Evolutionary conservation across 129 eudicot genomes (phyloP).

Genomic region (Erigeron canadensis): DNA sequence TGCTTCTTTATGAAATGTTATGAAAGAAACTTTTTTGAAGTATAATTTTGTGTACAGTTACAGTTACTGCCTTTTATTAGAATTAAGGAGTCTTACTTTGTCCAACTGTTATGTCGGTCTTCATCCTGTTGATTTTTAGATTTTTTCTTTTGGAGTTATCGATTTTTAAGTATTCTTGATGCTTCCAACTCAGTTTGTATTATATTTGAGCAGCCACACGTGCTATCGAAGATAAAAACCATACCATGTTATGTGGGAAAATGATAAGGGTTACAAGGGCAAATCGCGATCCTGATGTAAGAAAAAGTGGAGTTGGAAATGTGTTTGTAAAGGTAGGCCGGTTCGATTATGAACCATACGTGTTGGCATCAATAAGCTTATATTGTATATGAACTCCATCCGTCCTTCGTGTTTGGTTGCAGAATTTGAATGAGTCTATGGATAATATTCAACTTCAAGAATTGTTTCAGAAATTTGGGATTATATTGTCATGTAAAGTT

Average conservation of each 20-base stretch:
- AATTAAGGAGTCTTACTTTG: no score
- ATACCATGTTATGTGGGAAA: conserved; percentile 61
- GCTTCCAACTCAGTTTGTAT: not conserved
- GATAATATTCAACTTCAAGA: conserved; percentile 71
- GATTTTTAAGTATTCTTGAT: not conserved
- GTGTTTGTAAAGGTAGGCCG: conserved; percentile 89
- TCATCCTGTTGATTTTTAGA: not conserved
- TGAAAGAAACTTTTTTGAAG: not conserved
- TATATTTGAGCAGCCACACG: conserved; percentile 48
- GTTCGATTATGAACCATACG: not conserved
- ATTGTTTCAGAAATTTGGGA: conserved; percentile 66
- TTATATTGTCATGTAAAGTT: conserved; percentile 78
- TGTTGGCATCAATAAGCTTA: not conserved
- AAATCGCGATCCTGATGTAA: conserved; percentile 64
- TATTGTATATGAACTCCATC: not conserved
- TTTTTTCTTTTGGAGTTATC: not conserved
- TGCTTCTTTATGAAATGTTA: not conserved
- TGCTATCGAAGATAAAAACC: conserved; percentile 74
- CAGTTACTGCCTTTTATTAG: not conserved
- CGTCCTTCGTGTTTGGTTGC: conserved; percentile 27
- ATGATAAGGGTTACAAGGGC: conserved; percentile 85
- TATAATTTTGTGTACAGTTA: not conserved
- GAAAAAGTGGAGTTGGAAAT: conserved; percentile 80
- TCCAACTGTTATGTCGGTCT: not conserved
- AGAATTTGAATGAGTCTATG: conserved; percentile 71